Percentiles rank a stretch among this genome's conserved stretches.
These are phyloP conservation scores for Puccinia hordei DNA, from an alignment of 1,284 basidiomycete species.

Conservation along the genomic window DNA sequence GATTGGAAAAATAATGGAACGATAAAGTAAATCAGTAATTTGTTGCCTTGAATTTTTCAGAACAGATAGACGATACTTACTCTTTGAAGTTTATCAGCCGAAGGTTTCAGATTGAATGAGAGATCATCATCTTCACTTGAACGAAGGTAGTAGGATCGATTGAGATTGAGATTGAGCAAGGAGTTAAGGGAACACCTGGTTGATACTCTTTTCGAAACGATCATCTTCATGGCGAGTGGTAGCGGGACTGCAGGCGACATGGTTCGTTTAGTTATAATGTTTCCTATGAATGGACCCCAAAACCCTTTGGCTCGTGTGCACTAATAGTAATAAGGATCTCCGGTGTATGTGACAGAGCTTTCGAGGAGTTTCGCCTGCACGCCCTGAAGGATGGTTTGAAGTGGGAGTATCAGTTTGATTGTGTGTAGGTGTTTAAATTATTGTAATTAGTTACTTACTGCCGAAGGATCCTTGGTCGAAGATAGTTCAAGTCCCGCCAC, in stretches of 20 bases:
- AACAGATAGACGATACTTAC: not conserved
- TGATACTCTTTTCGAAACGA: not conserved
- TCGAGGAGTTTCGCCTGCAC: too few relatives aligned
- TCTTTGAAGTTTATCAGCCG: constrained; percentile 23
- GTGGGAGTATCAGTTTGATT: too few relatives aligned
- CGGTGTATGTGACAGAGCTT: too few relatives aligned
- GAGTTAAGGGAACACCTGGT: not conserved
- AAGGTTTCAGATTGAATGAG: constrained; percentile 20
- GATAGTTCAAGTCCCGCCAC: too few relatives aligned
- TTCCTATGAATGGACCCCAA: too few relatives aligned
- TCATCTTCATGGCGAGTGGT: not conserved
- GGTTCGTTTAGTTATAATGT: too few relatives aligned
- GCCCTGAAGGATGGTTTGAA: too few relatives aligned
- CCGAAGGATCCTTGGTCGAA: too few relatives aligned
- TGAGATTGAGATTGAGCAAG: not conserved
- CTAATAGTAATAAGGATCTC: too few relatives aligned
- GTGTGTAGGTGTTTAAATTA: too few relatives aligned
- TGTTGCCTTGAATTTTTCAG: not conserved
- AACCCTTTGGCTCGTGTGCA: too few relatives aligned
- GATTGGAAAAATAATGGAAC: not conserved
- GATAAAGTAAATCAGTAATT: not conserved
- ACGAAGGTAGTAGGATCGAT: constrained; percentile 31
- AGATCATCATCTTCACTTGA: constrained; percentile 24
- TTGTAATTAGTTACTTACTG: too few relatives aligned
- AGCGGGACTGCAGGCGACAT: not conserved